Base-by-base conservation (phyloP, 2,329 filamentous ascomycete species). In the Aureobasidium vineae region DNA sequence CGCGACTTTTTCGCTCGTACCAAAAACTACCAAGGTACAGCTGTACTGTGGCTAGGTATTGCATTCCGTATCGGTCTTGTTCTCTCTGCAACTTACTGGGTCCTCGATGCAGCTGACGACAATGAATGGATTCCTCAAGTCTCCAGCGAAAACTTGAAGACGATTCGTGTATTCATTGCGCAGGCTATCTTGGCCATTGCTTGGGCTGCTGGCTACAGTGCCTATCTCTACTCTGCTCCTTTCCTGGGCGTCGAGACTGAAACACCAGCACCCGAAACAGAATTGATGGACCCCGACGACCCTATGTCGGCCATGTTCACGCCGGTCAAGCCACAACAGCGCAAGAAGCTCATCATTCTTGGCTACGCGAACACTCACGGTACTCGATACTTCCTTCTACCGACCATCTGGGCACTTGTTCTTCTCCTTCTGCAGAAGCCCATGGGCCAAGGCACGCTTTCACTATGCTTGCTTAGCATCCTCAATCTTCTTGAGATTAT, bases 281-380 rank as follows among this genome's bases (percentile, higher is more conserved):
- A 69, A 79, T 84, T 36, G 82, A 85, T 63, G 70, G 75, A 77
- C 69, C 71, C 60, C 68, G 68, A 69, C 4, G 71, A 75, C 45
- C 69, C 75, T 4, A 72, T 74, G 7, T 71, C 73, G 3, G 75
- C 77, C 50, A 72, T 76, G 66, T 74, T 81, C 67, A 76, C 78
- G 71, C 77, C 28, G 70, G 76, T 66, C 7, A 70, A 67, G 28
- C 72, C 73, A 0, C 71, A 81, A 5, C 21, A 65, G 26, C 71
- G 72, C 21, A 69, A 71, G 43, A 77, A 75, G 66, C 70, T 77
- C 47, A 86, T 97, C 68, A 90, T 90, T 38, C 90, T 97, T 68
- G 95, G 95, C 52, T 98, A 96, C 78, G 90, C 89, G 70, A 99
- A 99, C 74, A 87, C 91, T n/a, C 89, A 97, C 73, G 95, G 95